Evolutionary conservation across 148 eudicot species (phyloP), one percentile per base, ranked within the genome.

Genomic region (Chenopodium quinoa): DNA sequence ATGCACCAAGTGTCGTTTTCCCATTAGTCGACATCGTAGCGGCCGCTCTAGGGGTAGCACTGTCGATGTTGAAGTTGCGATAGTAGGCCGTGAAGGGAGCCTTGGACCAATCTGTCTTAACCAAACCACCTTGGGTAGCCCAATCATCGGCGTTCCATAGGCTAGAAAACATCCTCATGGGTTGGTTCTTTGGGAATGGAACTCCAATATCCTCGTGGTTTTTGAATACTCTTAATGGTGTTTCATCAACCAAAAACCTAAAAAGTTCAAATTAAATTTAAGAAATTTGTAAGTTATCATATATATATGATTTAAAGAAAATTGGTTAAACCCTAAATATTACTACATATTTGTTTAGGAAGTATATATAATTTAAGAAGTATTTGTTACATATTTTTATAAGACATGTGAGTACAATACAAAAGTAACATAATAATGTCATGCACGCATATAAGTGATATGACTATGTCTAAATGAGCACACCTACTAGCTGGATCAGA

Each of bases 71-170:
- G 77, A 86, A 88, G 81, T 84, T 84, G 31, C 87, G 81, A 70
- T 86, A 88, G 63, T 76, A 84, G 10, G 90, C 90, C 4, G 72
- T 76, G 60, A 88, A 86, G 1, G 90, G 90, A 0, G 87, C 86
- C 75, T 80, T 82, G 2, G 90, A 31, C 90, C 90, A 88, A 25
- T 88, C 90, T 19, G 90, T 83, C 80, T 88, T 88, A 0, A 88
- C 78, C n/a, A 77, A 47, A 2, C 88, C 90, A 9, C 90, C 90
- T 70, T 80, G 80, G 2, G 90, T 88, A 31, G 88, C 90, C 90
- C 90, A 88, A 31, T 88, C 85, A 34, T 88, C 90, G 9, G 90
- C 90, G 46, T 78, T 86, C 90, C 90, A 88, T 4, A 86, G 79
- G 77, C 90, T 88, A 0, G 90, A 86, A 78, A 86, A 88, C 1